Percentiles rank a stretch among this genome's conserved stretches.
Conservation (phyloP, 768 basidiomycete genomes). For the Boletales sp. region DNA sequence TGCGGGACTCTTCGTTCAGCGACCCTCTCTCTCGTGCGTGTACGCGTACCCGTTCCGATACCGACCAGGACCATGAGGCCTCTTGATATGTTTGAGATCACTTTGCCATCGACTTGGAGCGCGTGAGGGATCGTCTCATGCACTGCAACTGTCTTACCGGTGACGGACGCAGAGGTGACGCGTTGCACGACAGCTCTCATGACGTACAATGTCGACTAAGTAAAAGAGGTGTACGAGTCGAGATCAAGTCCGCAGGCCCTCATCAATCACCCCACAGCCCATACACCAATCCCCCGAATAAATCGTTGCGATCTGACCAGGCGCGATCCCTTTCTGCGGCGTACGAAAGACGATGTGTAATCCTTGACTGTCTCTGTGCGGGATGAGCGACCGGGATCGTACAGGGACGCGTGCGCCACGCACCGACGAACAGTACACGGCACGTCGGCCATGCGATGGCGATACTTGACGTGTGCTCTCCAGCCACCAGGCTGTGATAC, state of each 20-base stretch:
- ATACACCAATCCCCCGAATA: conserved; percentile 78
- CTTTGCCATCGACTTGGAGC: conserved; percentile 68
- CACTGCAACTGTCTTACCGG: conserved; percentile 43
- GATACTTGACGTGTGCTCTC: conserved; percentile 52
- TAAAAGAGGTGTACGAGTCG: neutral
- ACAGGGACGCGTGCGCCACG: conserved; percentile 11
- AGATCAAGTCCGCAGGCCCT: conserved; percentile 13
- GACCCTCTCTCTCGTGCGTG: neutral
- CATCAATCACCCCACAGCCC: conserved; percentile 70
- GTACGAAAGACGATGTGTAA: conserved; percentile 49
- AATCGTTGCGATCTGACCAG: conserved; percentile 77
- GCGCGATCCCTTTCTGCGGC: conserved; percentile 65
- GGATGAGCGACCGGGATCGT: conserved; percentile 3
- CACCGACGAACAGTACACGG: conserved; percentile 53
- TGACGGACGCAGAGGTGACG: conserved; percentile 80
- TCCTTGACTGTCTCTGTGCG: conserved; percentile 20
- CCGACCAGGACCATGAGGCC: conserved; percentile 92
- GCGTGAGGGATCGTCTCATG: neutral
- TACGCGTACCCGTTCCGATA: conserved; percentile 66
- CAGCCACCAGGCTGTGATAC: conserved; percentile 44
- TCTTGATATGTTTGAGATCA: conserved; percentile 76
- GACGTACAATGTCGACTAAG: neutral
- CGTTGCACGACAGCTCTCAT: conserved; percentile 90
- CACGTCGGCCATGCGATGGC: conserved; percentile 63
- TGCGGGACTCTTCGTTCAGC: conserved; percentile 10